These are phyloP conservation scores for Craterostigma plantagineum DNA, from an alignment of 257 asterid species.

Conservation along the genomic window DNA sequence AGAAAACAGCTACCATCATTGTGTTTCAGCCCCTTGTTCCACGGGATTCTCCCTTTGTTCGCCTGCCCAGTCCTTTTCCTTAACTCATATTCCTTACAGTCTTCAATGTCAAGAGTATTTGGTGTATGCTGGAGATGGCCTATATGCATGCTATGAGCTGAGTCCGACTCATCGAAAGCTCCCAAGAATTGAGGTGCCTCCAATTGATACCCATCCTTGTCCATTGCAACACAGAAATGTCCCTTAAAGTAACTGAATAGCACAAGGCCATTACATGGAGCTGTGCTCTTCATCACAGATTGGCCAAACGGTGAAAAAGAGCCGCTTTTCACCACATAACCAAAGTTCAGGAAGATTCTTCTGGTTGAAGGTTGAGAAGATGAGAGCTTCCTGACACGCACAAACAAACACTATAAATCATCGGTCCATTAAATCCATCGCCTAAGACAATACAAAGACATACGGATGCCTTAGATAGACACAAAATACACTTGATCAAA, in stretches of 20 bases:
- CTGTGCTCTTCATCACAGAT: slow-evolving; percentile 16
- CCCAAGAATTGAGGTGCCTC: slow-evolving; percentile 13
- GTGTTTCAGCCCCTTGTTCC: slow-evolving; percentile 85
- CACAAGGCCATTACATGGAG: slow-evolving; percentile 13
- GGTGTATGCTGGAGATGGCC: slow-evolving; percentile 2
- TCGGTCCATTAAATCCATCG: too few relatives aligned
- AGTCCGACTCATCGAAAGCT: slow-evolving; percentile 15
- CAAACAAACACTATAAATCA: too few relatives aligned
- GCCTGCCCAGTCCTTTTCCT: slow-evolving; percentile 24
- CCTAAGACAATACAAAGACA: too few relatives aligned
- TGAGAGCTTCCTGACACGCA: slow-evolving; percentile 30
- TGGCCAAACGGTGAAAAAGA: slow-evolving; percentile 8
- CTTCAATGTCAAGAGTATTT: slow-evolving; percentile 11
- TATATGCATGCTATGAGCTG: slow-evolving; percentile 10
- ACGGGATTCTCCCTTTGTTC: slow-evolving; percentile 74
- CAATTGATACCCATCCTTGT: slow-evolving; percentile 11
- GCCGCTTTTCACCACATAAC: slow-evolving; percentile 15
- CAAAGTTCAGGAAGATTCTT: slow-evolving; percentile 9
- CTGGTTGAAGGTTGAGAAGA: slow-evolving; percentile 18
- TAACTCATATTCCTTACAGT: slow-evolving; percentile 18
- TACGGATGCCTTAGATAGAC: too few relatives aligned
- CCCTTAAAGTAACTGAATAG: slow-evolving; percentile 14
- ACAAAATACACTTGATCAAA: too few relatives aligned
- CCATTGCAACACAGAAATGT: slow-evolving; percentile 13
- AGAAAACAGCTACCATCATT: slow-evolving; percentile 39